phyloP scores from a whole-genome alignment of 129 eudicot genomes.

The Ambrosia trifida region DNA sequence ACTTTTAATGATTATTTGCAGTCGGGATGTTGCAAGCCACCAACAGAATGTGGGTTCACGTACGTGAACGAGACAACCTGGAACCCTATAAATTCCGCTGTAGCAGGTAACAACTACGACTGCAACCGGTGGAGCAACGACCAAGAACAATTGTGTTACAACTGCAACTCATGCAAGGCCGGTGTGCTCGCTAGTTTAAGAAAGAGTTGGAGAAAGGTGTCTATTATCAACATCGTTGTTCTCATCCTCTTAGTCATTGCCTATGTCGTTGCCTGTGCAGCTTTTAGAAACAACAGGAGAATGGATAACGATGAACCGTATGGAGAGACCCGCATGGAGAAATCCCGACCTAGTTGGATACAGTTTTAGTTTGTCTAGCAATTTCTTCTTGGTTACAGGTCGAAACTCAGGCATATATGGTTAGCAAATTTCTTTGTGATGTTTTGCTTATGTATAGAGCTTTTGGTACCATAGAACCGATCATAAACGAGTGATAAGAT shows the following conservation, averaged over 20 bases:
- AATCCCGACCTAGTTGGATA: constrained; percentile 75
- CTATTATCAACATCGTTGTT: constrained; percentile 77
- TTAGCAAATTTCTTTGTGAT: background rate
- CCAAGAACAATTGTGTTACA: constrained; percentile 68
- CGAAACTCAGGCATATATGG: background rate
- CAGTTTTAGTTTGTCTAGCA: constrained; percentile 38
- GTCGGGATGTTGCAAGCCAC: constrained; percentile 99
- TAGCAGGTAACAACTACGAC: constrained; percentile 40
- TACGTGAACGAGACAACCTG: constrained; percentile 76
- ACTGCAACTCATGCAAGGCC: constrained; percentile 87
- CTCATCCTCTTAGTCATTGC: constrained; percentile 73
- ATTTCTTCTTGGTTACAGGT: background rate
- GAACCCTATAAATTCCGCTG: constrained; percentile 30
- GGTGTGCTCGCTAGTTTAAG: constrained; percentile 80
- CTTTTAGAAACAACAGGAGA: constrained; percentile 80
- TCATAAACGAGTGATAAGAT: background rate
- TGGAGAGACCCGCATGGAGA: constrained; percentile 91
- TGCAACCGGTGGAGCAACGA: constrained; percentile 79
- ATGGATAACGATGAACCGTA: constrained; percentile 85
- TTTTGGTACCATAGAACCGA: background rate
- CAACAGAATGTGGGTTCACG: constrained; percentile 66
- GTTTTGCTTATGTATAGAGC: background rate
- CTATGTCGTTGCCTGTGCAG: constrained; percentile 73
- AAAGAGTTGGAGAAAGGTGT: constrained; percentile 93
- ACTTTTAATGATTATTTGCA: constrained; percentile 22